Base-by-base conservation (phyloP, 805 yeast genomes). In the Kodamaea lidongshanica region DNA sequence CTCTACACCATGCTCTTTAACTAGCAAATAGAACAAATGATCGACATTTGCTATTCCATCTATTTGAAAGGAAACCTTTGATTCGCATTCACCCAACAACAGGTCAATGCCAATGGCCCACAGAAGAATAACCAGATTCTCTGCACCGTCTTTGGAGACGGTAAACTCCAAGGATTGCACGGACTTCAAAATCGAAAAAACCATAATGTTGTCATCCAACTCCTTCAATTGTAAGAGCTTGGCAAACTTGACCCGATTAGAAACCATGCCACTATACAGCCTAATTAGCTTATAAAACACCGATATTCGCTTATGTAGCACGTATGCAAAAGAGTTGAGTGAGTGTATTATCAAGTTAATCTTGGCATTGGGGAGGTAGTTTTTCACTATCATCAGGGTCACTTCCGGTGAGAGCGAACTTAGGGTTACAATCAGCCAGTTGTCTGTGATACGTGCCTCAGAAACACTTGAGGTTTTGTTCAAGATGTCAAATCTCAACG, bases 281-380 rank as follows among this genome's bases (percentile, higher is more conserved):
- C 37, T 25, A 6, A 58, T 34, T 7, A 60, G 30, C 19, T 45
- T 42, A 25, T 41, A 33, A 23, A 57, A 23, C 3, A 40, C 31
- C 3, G 47, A 36, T 1, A 53, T 42, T 19, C 64, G 38, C 16
- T 35, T 27, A 28, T 48, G 47, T 12, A 52, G 39, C 11, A 47
- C 27, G 4, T 30, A 38, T 2, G 67, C 45, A n/a, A 63, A 39
- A 4, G 60, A 47, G 28, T 57, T 52, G 26, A 58, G 45, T 6
- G 59, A 49, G 36, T 45, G 54, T 42, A 62, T 41, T 1, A 61
- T 30, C 28, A 50, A 40, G 33, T 53, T 53, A 18, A 62, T 36
- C 28, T 57, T 54, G 12, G 31, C 23, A 16, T 42, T 37, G 5
- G 50, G 56, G 9, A 55, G 22, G 34, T 56, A 61, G 32, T 52